Percentiles rank a stretch among this genome's conserved stretches.
phyloP scores from a whole-genome alignment of 2,329 filamentous ascomycete genomes.

The Exophiala sp. region DNA sequence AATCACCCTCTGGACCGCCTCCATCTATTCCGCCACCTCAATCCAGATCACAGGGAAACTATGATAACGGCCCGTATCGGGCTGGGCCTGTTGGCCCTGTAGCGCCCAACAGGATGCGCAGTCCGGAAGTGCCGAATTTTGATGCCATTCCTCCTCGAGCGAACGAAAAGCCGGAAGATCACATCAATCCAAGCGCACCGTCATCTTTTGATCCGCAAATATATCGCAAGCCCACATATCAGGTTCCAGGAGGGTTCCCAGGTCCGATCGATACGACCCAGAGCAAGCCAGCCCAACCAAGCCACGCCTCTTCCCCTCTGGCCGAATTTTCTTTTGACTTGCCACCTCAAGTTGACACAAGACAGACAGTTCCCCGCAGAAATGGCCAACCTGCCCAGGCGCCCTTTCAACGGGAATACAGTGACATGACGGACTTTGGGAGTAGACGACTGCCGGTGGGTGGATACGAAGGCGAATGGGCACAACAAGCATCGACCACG shows the following conservation, averaged over 20 bases:
- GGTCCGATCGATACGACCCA: slow-evolving; percentile 29
- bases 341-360: slow-evolving; percentile 35
- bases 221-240: slow-evolving; percentile 32
- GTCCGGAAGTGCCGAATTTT: slow-evolving; percentile 58
- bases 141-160: slow-evolving; percentile 42
- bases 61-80: slow-evolving; percentile 2
- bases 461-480: slow-evolving; percentile 9
- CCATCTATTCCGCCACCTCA: slow-evolving; percentile 31
- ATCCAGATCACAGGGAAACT: slow-evolving; percentile 4
- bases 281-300: slow-evolving; percentile 44
- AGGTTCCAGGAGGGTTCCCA: slow-evolving; percentile 17
- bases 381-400: slow-evolving; percentile 5
- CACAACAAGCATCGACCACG: slow-evolving; percentile 7
- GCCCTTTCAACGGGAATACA: slow-evolving; percentile 7
- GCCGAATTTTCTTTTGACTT: slow-evolving; percentile 68
- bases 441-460: background rate
- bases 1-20: slow-evolving; percentile 40
- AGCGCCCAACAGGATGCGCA: slow-evolving; percentile 34
- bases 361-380: slow-evolving; percentile 1
- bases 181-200: slow-evolving; percentile 16
- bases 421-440: slow-evolving; percentile 6
- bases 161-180: slow-evolving; percentile 17
- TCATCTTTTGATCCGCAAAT: slow-evolving; percentile 12
- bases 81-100: slow-evolving; percentile 23
- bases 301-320: slow-evolving; percentile 34